phyloP scores from a whole-genome alignment of 2,329 filamentous ascomycete species.

The Nemania diffusa region DNA sequence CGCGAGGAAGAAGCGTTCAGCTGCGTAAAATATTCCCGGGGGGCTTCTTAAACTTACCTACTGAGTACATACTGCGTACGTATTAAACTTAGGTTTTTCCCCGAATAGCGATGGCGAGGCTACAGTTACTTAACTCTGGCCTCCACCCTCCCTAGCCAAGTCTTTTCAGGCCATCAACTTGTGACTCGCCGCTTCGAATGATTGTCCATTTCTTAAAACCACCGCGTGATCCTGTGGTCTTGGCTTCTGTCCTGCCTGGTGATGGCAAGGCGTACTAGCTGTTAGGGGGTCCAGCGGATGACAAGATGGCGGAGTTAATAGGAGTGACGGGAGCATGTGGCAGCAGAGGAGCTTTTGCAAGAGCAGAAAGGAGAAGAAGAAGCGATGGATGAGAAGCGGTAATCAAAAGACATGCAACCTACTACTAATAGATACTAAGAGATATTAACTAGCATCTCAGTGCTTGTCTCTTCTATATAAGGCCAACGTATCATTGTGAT shows the following conservation, averaged over 20 bases:
- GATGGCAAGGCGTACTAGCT: conserved; percentile 17
- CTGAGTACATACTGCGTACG: no score
- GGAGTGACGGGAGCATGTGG: neutral
- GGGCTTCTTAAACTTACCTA: no score
- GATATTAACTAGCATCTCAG: no score
- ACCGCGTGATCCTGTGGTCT: conserved; percentile 3
- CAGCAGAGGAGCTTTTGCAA: neutral
- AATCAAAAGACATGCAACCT: neutral
- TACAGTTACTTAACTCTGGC: neutral
- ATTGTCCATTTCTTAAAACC: conserved; percentile 1
- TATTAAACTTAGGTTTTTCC: no score
- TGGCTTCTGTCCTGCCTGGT: neutral
- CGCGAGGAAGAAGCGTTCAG: no score
- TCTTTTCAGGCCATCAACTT: conserved; percentile 3
- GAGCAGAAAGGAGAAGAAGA: neutral
- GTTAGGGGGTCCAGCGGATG: neutral
- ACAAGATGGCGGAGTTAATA: neutral
- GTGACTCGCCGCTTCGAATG: conserved; percentile 3
- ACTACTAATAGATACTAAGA: neutral
- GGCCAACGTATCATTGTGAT: no score
- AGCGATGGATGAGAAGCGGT: neutral
- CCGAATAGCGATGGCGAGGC: no score
- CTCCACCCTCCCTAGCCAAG: neutral
- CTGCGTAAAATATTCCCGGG: no score
- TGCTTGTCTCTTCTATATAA: no score